Percentiles rank a stretch among this genome's conserved stretches.
These are phyloP conservation scores for Chaetomidium leptoderma DNA, from an alignment of 495 filamentous ascomycete genomes.

Conservation along the genomic window DNA sequence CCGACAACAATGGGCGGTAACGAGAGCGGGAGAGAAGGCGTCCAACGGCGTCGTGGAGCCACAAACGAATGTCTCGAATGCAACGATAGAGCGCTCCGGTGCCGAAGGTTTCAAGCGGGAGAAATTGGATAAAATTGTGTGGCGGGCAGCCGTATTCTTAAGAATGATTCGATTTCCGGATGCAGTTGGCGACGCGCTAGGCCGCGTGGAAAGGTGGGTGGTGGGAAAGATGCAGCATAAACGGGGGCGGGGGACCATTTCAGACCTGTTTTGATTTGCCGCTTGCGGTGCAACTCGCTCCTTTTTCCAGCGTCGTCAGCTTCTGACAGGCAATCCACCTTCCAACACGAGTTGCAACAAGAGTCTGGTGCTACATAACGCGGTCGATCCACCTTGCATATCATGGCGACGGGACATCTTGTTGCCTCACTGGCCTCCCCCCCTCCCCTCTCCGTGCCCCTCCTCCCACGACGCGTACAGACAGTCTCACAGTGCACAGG, in stretches of 20 bases:
- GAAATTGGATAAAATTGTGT: conserved; percentile 13
- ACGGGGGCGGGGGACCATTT: conserved; percentile 9
- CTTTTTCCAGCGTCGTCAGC: not conserved
- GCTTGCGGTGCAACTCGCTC: conserved; percentile 13
- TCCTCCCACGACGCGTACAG: not conserved
- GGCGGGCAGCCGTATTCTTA: conserved; percentile 22
- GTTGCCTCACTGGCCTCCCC: not conserved
- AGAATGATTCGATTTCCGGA: conserved; percentile 30
- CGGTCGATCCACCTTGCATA: conserved; percentile 5
- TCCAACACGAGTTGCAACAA: conserved; percentile 9
- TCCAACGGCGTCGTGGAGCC: conserved; percentile 8
- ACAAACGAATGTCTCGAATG: conserved; percentile 17
- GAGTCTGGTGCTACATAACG: conserved; percentile 2
- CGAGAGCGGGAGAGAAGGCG: not conserved
- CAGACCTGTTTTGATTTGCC: conserved; percentile 20
- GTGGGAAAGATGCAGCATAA: conserved; percentile 20
- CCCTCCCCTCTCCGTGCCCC: not conserved
- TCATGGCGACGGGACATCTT: not conserved
- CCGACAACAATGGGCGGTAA: conserved; percentile 1
- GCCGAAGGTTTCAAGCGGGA: conserved; percentile 20
- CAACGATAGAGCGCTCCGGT: conserved; percentile 10
- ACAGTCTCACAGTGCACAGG: not conserved
- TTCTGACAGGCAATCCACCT: not conserved
- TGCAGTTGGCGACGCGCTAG: conserved; percentile 15
- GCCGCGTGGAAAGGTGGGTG: conserved; percentile 23